phyloP scores from a whole-genome alignment of 768 basidiomycete species.

The Rhodotorula graminis region DNA sequence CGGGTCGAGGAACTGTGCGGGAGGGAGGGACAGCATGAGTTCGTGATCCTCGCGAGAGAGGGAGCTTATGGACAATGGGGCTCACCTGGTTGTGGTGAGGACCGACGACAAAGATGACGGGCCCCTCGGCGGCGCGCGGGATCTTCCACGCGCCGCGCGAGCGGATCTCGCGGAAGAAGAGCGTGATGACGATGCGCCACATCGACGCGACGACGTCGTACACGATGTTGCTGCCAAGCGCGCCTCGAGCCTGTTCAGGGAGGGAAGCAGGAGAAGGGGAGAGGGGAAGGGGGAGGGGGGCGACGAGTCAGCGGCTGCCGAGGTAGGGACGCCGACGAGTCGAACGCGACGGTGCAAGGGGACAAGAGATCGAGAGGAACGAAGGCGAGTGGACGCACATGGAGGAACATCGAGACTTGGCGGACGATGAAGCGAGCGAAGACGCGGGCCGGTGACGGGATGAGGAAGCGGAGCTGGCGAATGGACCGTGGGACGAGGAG shows the following conservation, averaged over 20 bases:
- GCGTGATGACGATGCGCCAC: slow-evolving; percentile 77
- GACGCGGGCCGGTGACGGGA: slow-evolving; percentile 22
- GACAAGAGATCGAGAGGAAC: too few relatives aligned
- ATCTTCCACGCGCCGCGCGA: slow-evolving; percentile 93
- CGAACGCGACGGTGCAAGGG: too few relatives aligned
- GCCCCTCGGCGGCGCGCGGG: slow-evolving; percentile 64
- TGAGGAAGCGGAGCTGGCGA: slow-evolving; percentile 28
- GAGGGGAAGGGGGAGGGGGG: background rate
- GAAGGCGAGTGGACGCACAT: background rate
- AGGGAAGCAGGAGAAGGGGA: too few relatives aligned
- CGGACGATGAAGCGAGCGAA: slow-evolving; percentile 32
- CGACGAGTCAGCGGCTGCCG: too few relatives aligned
- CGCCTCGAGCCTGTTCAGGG: background rate
- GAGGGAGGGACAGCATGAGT: too few relatives aligned
- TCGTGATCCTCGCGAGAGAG: too few relatives aligned
- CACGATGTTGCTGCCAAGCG: slow-evolving; percentile 40
- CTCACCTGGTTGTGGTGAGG: slow-evolving; percentile 85
- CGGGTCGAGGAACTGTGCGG: slow-evolving; percentile 78
- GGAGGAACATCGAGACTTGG: slow-evolving; percentile 35
- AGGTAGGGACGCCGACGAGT: too few relatives aligned
- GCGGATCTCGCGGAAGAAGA: slow-evolving; percentile 94
- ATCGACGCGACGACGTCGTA: slow-evolving; percentile 78
- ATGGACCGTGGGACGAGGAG: slow-evolving; percentile 35
- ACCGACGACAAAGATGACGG: slow-evolving; percentile 86
- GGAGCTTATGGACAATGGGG: slow-evolving; percentile 4